phyloP scores from a whole-genome alignment of 108 stramenopile species.

The Conticribra guillardii region DNA sequence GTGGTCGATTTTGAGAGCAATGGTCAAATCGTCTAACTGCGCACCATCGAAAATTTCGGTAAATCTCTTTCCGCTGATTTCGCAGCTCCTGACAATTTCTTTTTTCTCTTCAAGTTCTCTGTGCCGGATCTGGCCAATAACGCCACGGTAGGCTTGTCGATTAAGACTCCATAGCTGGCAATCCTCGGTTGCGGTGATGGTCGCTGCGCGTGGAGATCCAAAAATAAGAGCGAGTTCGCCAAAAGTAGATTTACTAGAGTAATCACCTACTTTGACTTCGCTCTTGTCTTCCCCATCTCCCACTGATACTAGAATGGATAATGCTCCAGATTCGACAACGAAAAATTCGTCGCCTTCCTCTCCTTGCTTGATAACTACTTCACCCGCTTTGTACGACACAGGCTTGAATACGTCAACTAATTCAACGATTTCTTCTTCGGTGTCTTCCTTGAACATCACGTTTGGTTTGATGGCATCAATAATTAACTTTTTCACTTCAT shows the following conservation, averaged over 20 bases:
- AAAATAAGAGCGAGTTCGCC: conserved; percentile 78
- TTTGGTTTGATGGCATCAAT: conserved; percentile 62
- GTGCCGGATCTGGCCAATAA: conserved; percentile 65
- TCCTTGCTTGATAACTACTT: conserved; percentile 72
- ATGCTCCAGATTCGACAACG: conserved; percentile 51
- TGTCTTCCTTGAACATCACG: conserved; percentile 63
- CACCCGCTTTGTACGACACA: conserved; percentile 26
- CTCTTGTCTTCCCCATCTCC: conserved; percentile 1
- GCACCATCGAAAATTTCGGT: conserved; percentile 51
- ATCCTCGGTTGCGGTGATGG: conserved; percentile 70
- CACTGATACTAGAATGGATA: conserved; percentile 8
- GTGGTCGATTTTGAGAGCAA: conserved; percentile 50
- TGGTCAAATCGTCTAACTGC: conserved; percentile 64
- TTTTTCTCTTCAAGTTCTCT: conserved; percentile 53
- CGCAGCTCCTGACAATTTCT: conserved; percentile 63
- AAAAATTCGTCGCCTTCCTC: conserved; percentile 84
- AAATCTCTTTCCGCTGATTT: conserved; percentile 54
- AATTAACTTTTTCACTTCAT: conserved; percentile 53
- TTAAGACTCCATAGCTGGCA: conserved; percentile 80
- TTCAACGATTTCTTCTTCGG: conserved; percentile 64
- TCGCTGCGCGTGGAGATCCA: conserved; percentile 88
- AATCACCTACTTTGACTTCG: conserved; percentile 55
- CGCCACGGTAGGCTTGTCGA: conserved; percentile 73
- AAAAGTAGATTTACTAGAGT: too few species aligned
- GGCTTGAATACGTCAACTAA: conserved; percentile 79